Evolutionary conservation across 2,329 filamentous ascomycete species (phyloP).

Genomic region (Fusarium beomiforme): DNA sequence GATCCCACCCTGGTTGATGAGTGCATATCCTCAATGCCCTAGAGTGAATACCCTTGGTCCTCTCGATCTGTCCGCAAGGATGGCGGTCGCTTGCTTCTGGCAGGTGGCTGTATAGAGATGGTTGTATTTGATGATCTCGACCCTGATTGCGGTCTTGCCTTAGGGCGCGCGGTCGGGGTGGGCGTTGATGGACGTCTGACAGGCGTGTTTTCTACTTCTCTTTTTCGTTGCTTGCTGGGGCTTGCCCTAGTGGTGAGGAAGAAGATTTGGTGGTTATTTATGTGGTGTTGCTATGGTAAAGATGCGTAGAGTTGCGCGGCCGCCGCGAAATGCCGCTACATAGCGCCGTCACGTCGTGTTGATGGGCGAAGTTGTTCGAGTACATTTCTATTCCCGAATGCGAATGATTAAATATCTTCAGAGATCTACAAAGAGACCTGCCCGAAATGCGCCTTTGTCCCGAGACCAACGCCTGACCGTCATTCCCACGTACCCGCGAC

Average conservation of each 20-base stretch:
- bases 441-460: background rate
- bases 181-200: constrained; percentile 92
- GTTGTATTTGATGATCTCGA: constrained; percentile 88
- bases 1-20: constrained; percentile 70
- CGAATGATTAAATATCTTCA: background rate
- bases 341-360: rapidly evolving
- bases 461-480: too few species aligned
- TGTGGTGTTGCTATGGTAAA: background rate
- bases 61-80: constrained; percentile 57
- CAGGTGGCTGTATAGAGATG: constrained; percentile 77
- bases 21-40: constrained; percentile 78
- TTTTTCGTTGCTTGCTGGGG: constrained; percentile 66
- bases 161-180: constrained; percentile 82
- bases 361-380: too few species aligned
- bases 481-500: background rate
- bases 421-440: background rate
- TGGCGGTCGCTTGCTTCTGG: constrained; percentile 56
- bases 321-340: rapidly evolving
- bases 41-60: constrained; percentile 45
- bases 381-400: background rate
- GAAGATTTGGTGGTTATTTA: constrained; percentile 41
- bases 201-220: constrained; percentile 64
- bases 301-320: rapidly evolving
- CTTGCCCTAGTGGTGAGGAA: constrained; percentile 63
- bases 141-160: constrained; percentile 76